phyloP scores from a whole-genome alignment of 495 filamentous ascomycete species.

The Penicillium samsonianum region DNA sequence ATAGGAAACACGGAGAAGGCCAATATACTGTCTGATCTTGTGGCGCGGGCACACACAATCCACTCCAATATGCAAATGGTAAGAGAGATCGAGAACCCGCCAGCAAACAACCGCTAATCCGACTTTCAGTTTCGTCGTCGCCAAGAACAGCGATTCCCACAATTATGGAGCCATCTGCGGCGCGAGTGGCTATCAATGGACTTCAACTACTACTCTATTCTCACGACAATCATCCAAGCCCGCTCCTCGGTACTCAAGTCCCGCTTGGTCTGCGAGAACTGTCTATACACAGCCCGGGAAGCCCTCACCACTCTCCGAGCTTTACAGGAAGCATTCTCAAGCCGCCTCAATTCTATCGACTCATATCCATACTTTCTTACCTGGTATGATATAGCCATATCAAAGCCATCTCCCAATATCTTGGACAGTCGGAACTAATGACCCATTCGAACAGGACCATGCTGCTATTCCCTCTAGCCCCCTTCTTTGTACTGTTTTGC shows the following conservation, averaged over 20 bases:
- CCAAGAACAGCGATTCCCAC: constrained; percentile 22
- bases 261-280: constrained; percentile 30
- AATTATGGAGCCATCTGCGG: constrained; percentile 21
- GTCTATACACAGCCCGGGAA: constrained; percentile 31
- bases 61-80: constrained; percentile 25
- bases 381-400: constrained; percentile 22
- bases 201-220: constrained; percentile 33
- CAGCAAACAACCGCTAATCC: not conserved
- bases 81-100: not conserved
- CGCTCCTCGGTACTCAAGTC: constrained; percentile 28
- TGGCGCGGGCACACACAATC: constrained; percentile 21
- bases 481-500: constrained; percentile 39
- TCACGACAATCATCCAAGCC: constrained; percentile 30
- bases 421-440: not conserved
- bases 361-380: constrained; percentile 35
- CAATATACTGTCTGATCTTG: constrained; percentile 26
- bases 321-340: constrained; percentile 27
- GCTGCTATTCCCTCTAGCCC: constrained; percentile 33
- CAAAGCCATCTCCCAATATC: not conserved
- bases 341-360: constrained; percentile 21
- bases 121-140: constrained; percentile 19
- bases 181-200: constrained; percentile 35
- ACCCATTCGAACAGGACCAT: constrained; percentile 28
- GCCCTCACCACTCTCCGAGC: constrained; percentile 25
- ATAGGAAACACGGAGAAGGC: constrained; percentile 26